Conservation (phyloP, 306 rosid genomes). For the Cucumis sativus region Cucumber_9930_V3 NC_026660.2:26444001-26444500, state of each 20-base stretch:
- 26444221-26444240: not conserved
- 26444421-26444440: not conserved
- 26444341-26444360: constrained; percentile 8
- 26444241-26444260: not conserved
- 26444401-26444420: not conserved
- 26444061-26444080: constrained; percentile 2
- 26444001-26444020: not conserved
- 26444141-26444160: not conserved
- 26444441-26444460: not conserved
- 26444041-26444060: not conserved
- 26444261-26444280: constrained; percentile 2
- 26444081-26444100: constrained; percentile 1
- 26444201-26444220: not conserved
- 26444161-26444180: not conserved
- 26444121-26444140: not conserved
- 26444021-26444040: not conserved
- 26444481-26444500: not conserved
- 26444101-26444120: not conserved
- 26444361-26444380: not conserved
- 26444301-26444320: not conserved
- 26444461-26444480: not conserved
- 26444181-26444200: not conserved
- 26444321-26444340: constrained; percentile 5
- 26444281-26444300: not conserved
- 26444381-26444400: constrained; percentile 10